These are phyloP conservation scores for Colletotrichum tropicicola DNA, from an alignment of 2,329 filamentous ascomycete genomes.

Conservation along the genomic window DNA sequence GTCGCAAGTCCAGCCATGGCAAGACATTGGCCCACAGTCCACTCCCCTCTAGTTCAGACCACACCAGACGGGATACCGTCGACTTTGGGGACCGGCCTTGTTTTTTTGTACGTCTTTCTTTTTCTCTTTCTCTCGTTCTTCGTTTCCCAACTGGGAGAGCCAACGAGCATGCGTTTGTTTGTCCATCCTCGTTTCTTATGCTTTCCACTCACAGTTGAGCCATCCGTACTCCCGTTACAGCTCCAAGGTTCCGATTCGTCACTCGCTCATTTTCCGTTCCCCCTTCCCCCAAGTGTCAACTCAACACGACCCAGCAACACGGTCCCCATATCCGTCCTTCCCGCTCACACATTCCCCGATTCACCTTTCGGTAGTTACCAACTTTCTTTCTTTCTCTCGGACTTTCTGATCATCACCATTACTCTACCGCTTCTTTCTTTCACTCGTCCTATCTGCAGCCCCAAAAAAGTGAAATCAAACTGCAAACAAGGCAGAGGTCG, in stretches of 20 bases:
- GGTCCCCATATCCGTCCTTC: background rate
- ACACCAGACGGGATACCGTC: background rate
- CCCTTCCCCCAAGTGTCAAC: background rate
- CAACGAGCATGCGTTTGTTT: background rate
- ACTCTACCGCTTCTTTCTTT: background rate
- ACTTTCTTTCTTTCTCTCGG: background rate
- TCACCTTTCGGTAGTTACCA: background rate
- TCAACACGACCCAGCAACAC: constrained; percentile 8
- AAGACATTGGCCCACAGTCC: constrained; percentile 18
- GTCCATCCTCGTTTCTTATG: constrained; percentile 8
- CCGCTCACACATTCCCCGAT: background rate
- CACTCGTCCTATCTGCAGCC: background rate
- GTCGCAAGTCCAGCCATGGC: constrained; percentile 10
- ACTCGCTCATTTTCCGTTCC: background rate
- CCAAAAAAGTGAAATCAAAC: background rate
- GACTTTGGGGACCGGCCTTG: background rate
- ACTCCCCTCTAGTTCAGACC: background rate
- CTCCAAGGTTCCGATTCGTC: background rate
- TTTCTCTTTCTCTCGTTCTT: background rate
- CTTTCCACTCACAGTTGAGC: constrained; percentile 12
- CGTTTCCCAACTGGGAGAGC: background rate
- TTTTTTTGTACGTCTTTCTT: constrained; percentile 2
- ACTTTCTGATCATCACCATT: too few species aligned
- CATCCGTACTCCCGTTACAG: background rate
- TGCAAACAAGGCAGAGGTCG: background rate